Evolutionary conservation across 1,139 yeast species (phyloP).

Genomic region (Taphrina flavorubra): DNA sequence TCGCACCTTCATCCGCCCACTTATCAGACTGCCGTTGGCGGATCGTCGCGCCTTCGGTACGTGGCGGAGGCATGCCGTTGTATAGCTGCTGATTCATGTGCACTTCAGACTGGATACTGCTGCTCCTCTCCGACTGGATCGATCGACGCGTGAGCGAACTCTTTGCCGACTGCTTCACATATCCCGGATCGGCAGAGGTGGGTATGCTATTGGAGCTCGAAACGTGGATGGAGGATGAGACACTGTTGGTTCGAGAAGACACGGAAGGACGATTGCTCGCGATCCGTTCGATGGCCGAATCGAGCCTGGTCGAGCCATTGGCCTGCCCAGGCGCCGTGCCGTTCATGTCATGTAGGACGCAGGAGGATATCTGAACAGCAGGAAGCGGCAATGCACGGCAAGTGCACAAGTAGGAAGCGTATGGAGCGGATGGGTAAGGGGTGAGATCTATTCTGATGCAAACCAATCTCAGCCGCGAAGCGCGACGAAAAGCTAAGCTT

Average conservation of each 20-base stretch:
- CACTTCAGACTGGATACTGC: slow-evolving; percentile 2
- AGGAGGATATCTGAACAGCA: background rate
- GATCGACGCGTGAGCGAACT: slow-evolving; percentile 17
- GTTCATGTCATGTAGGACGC: slow-evolving; percentile 14
- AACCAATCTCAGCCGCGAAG: too few species aligned
- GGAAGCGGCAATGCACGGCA: background rate
- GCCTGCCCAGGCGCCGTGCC: slow-evolving; percentile 18
- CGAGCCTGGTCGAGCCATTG: slow-evolving; percentile 26
- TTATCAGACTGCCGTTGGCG: slow-evolving; percentile 46
- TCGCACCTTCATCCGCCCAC: slow-evolving; percentile 60
- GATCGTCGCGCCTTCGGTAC: background rate
- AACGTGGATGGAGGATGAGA: slow-evolving; percentile 12
- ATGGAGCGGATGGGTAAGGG: background rate
- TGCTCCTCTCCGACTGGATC: slow-evolving; percentile 19
- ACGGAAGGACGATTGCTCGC: slow-evolving; percentile 20
- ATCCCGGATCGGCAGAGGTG: slow-evolving; percentile 16
- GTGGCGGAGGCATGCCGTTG: slow-evolving; percentile 29
- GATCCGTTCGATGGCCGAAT: slow-evolving; percentile 23
- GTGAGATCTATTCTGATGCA: background rate
- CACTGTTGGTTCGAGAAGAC: slow-evolving; percentile 27
- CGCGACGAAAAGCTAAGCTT: too few species aligned
- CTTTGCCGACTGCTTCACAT: slow-evolving; percentile 4
- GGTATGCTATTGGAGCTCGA: slow-evolving; percentile 13
- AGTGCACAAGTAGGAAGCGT: background rate
- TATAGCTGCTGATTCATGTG: slow-evolving; percentile 19